These are phyloP conservation scores for Neoboletus brunneissimus DNA, from an alignment of 768 basidiomycete genomes.

Conservation along the genomic window DNA sequence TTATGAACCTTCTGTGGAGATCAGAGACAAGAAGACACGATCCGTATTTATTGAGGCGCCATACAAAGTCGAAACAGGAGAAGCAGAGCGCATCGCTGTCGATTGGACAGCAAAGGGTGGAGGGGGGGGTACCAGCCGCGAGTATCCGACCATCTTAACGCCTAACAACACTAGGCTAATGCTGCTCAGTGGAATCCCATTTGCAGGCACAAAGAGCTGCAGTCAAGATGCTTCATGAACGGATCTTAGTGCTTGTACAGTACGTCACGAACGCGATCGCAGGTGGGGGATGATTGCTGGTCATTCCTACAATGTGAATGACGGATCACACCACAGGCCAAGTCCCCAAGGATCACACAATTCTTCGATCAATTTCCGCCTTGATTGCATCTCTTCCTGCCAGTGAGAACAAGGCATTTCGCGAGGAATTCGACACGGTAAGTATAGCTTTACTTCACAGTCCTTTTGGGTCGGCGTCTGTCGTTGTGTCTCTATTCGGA, in stretches of 20 bases:
- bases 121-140: constrained; percentile 76
- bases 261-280: constrained; percentile 78
- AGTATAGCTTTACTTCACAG: constrained; percentile 18
- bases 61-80: constrained; percentile 93
- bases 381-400: constrained; percentile 87
- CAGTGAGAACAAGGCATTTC: constrained; percentile 77
- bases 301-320: not conserved
- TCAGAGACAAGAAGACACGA: constrained; percentile 72
- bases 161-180: not conserved
- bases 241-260: constrained; percentile 80
- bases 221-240: constrained; percentile 93
- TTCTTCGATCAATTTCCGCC: constrained; percentile 81
- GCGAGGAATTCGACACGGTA: constrained; percentile 87
- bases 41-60: constrained; percentile 81
- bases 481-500: not conserved
- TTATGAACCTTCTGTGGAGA: constrained; percentile 90
- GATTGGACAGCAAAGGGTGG: constrained; percentile 92
- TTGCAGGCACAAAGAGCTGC: constrained; percentile 91
- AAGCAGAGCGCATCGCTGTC: constrained; percentile 97
- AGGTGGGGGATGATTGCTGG: constrained; percentile 43
- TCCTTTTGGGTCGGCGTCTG: not conserved
- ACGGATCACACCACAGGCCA: constrained; percentile 45
- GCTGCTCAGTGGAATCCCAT: constrained; percentile 75
- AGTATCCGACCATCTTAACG: constrained; percentile 30
- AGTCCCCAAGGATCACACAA: constrained; percentile 73